phyloP scores from a whole-genome alignment of 352 stramenopile species.

The Pythium insidiosum region DNA sequence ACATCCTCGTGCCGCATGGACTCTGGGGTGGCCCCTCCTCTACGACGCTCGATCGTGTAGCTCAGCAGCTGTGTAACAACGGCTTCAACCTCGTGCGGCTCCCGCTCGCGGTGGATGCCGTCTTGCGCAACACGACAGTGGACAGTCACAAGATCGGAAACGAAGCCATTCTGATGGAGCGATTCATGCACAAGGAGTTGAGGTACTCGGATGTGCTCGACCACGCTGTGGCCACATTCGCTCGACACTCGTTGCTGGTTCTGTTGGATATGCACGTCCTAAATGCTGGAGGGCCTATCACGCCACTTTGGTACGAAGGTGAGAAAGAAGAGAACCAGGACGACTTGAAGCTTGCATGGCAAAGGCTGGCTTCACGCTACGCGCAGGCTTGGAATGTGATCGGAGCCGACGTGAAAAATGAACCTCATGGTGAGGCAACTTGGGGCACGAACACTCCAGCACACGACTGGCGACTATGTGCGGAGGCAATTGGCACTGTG shows the following conservation, averaged over 20 bases:
- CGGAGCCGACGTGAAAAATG: constrained; percentile 47
- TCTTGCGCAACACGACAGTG: constrained; percentile 22
- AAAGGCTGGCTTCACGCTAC: constrained; percentile 25
- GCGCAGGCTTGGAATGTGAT: constrained; percentile 33
- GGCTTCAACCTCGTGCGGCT: constrained; percentile 47
- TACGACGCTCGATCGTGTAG: constrained; percentile 31
- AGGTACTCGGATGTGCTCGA: constrained; percentile 49
- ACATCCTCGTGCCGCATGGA: constrained; percentile 49
- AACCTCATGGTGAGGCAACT: constrained; percentile 36
- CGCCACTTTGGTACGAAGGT: constrained; percentile 32
- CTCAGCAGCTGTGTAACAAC: constrained; percentile 23
- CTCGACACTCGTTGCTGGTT: constrained; percentile 24
- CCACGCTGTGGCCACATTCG: constrained; percentile 27
- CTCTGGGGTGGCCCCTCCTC: constrained; percentile 48
- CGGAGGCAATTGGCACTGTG: constrained; percentile 13
- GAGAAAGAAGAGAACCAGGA: constrained; percentile 13
- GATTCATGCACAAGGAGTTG: constrained; percentile 21
- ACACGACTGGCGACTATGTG: constrained; percentile 42
- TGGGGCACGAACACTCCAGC: constrained; percentile 28
- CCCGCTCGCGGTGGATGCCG: constrained; percentile 35
- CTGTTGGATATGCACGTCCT: constrained; percentile 47
- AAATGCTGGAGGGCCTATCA: constrained; percentile 23
- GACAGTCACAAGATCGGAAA: constrained; percentile 39
- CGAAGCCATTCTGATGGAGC: constrained; percentile 5
- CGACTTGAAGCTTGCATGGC: constrained; percentile 24